Percentiles rank a stretch among this genome's conserved stretches.
Evolutionary conservation across 2,329 filamentous ascomycete species (phyloP).

Genomic region (Neurospora sp.): DNA sequence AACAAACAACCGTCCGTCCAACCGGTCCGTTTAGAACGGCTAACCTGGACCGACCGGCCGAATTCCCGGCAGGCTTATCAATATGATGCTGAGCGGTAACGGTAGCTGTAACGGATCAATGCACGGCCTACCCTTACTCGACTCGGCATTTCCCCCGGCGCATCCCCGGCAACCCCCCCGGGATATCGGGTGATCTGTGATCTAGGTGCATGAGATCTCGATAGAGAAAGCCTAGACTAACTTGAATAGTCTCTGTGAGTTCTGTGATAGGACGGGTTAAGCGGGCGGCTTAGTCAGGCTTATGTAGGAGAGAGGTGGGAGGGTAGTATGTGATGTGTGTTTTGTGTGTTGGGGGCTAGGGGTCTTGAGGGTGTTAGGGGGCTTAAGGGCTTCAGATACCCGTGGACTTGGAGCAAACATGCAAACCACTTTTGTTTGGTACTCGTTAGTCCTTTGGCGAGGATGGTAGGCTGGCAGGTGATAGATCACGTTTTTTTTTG

Average conservation of each 20-base stretch:
- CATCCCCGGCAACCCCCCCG: background rate
- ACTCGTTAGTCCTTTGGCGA: too few species aligned
- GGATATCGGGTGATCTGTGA: background rate
- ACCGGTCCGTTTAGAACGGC: background rate
- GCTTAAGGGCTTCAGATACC: too few species aligned
- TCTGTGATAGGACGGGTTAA: background rate
- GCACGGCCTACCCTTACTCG: background rate
- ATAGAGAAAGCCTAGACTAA: background rate
- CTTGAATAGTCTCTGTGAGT: background rate
- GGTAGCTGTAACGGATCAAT: background rate
- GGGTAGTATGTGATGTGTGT: background rate
- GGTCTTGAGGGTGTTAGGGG: background rate
- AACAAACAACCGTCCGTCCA: background rate
- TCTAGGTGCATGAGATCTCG: background rate
- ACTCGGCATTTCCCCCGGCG: background rate
- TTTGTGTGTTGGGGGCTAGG: background rate
- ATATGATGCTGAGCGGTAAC: background rate
- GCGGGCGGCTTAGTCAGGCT: background rate
- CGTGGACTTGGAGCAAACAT: too few species aligned
- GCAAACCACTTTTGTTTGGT: too few species aligned
- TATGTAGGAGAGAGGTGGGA: background rate
- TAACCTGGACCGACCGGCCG: background rate
- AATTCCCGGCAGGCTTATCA: background rate
- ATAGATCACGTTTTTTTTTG: too few species aligned
- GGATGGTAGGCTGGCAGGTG: too few species aligned